Evolutionary conservation across 2,329 filamentous ascomycete genomes (phyloP), one percentile per base, ranked within the genome.

Genomic region (Talaromyces sp.): DNA sequence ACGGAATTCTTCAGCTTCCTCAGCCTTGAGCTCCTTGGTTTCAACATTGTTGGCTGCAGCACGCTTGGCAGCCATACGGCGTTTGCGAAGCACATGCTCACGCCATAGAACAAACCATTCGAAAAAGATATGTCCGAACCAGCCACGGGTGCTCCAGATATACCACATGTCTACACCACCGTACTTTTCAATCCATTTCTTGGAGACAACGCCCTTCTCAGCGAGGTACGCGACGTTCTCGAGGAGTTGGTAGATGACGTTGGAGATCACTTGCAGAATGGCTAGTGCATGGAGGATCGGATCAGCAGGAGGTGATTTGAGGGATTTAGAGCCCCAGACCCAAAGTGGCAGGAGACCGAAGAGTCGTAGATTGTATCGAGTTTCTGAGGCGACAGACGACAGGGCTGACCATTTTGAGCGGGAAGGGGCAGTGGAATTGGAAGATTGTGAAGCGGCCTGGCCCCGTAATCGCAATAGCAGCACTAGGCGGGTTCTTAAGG

Each of bases 171-270:
- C 80, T 69, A 89, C 82, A 43, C 81, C 81, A 43, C 81, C 78
- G 13, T 67, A 71, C 41, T 70, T 70, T 17, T 75, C 70, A 4
- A 77, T 57, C 16, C 70, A 61, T 4, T 63, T 64, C 37, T 73
- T 66, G 8, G 70, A 79, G 46, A 96, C 68, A 3, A 95, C 82
- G 17, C 87, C 86, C 70, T 91, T 91, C 55, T 80, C 78, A 3
- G 86, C 81, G 33, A 97, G 81, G 76, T 88, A 96, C 14, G 88
- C 88, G 35, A 82, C 81, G 74, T 96, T 97, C 78, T 99, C 94
- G 36, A 93, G 80, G 1, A 83, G 75, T 74, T 97, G 91, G 77
- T 89, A 96, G 9, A 77, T 69, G 9, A 88, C 73, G 70, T 89
- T 88, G 10, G 84, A 80, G 10, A 80, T 58, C 17, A 96, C 83